Percentiles rank a stretch among this genome's conserved stretches.
Conservation (phyloP, 2,329 filamentous ascomycete genomes). For the Zymoseptoria crescenta region DNA sequence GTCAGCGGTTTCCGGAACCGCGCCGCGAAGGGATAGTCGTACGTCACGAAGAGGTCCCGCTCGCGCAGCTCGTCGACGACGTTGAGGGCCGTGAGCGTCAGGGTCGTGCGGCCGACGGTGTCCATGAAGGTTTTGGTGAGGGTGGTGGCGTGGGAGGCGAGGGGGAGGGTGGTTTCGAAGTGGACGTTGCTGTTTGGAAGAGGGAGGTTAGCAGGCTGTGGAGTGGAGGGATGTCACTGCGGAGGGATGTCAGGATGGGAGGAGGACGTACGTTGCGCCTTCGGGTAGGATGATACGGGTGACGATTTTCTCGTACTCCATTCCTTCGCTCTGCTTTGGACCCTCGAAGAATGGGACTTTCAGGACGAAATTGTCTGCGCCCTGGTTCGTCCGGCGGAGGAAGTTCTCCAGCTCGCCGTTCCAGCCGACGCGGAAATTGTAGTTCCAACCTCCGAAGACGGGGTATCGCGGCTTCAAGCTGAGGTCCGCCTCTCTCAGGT, state of each 20-base stretch:
- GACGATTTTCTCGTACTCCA: constrained; percentile 75
- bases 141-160: constrained; percentile 53
- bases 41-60: constrained; percentile 74
- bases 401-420: constrained; percentile 75
- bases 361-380: constrained; percentile 67
- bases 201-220: background rate
- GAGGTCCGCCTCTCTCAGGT: constrained; percentile 57
- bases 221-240: too few relatives aligned
- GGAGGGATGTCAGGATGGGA: constrained; percentile 1
- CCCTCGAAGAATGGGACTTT: constrained; percentile 92
- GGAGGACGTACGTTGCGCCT: constrained; percentile 65
- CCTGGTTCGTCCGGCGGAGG: constrained; percentile 53
- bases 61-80: constrained; percentile 85
- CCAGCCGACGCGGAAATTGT: constrained; percentile 95
- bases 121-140: constrained; percentile 89
- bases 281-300: constrained; percentile 83
- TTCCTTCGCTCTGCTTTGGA: constrained; percentile 73
- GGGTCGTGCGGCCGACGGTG: constrained; percentile 75
- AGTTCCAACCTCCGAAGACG: constrained; percentile 97
- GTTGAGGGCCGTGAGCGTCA: constrained; percentile 75
- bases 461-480: constrained; percentile 92
- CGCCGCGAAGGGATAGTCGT: constrained; percentile 70
- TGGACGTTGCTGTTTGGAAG: constrained; percentile 68
- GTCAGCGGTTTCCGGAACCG: constrained; percentile 79
- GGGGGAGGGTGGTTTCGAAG: constrained; percentile 65